Evolutionary conservation across 768 basidiomycete species (phyloP).

Genomic region (Kondoa subrosea): DNA sequence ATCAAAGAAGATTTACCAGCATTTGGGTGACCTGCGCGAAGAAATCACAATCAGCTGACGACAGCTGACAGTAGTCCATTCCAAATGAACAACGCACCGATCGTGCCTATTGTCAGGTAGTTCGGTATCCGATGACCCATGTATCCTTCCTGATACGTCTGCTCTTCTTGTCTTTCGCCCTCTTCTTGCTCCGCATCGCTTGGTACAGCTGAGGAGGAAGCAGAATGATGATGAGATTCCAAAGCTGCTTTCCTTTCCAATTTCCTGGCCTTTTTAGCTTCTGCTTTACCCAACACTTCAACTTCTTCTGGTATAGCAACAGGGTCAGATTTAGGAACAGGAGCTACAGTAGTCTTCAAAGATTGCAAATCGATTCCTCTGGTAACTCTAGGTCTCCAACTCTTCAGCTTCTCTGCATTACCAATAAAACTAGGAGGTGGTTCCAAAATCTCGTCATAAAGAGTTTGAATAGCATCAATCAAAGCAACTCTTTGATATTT

Average conservation of each 20-base stretch:
- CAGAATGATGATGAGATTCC: conserved; percentile 20
- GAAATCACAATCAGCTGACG: neutral
- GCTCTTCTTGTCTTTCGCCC: conserved; percentile 21
- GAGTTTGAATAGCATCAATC: neutral
- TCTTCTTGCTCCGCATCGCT: conserved; percentile 19
- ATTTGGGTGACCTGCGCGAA: conserved; percentile 42
- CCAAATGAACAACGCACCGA: conserved; percentile 20
- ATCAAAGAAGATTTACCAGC: conserved; percentile 85
- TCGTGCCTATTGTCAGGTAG: conserved; percentile 29
- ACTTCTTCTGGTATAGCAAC: neutral
- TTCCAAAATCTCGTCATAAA: neutral
- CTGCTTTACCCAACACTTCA: conserved; percentile 10
- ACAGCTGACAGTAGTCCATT: no score
- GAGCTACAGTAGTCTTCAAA: neutral
- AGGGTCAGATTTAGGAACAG: neutral
- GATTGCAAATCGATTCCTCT: neutral
- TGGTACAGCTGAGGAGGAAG: conserved; percentile 1
- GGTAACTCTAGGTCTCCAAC: neutral
- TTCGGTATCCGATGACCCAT: conserved; percentile 6
- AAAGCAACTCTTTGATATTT: neutral
- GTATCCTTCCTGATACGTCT: conserved; percentile 3
- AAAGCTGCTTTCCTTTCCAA: conserved; percentile 10
- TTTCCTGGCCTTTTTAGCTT: conserved; percentile 27
- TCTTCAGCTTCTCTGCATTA: neutral
- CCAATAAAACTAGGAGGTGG: neutral